Evolutionary conservation across 2,329 filamentous ascomycete species (phyloP), one percentile per base, ranked within the genome.

Genomic region (Penicillium psychrosexuale): DNA sequence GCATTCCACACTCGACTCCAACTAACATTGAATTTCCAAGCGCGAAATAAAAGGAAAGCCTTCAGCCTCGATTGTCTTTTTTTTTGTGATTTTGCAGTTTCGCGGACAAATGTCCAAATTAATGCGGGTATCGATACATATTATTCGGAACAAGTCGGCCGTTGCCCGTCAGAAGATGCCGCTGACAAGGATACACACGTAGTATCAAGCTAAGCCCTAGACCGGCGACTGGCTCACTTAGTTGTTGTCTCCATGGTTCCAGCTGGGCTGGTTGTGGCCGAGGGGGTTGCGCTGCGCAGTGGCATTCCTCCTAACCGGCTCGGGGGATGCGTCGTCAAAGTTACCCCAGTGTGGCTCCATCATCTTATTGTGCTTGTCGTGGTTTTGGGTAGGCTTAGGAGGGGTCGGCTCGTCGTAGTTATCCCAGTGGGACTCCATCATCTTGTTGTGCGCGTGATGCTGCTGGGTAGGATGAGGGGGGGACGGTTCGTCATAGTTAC

Each of bases 351-450:
- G 72, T 44, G 86, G 77, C 64, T 88, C 83, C 84, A 91, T 88
- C 79, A 84, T 87, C 73, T 88, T 86, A 50, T 45, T 45, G 43
- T 45, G 28, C 17, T 7, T 1, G 7, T 3, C 7, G 5, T 44
- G 42, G 5, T 31, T 22, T 22, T 44, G 42, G 2, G 42, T 17
- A 30, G 40, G 24, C n/a, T 28, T 8, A 8, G 11, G 11, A 6
- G 40, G 28, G 7, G 40, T 69, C 22, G 69, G 68, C 38, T 70
- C 66, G 48, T 78, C 76, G 47, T 73, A 72, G 8, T 68, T 64
- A 43, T 76, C 73, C 80, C 78, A 81, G 15, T 72, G 72, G 44
- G 86, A 77, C 64, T 89, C 83, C 84, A 91, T 88, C 80, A 84
- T 87, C 73, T 88, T 86, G 50, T 44, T 31, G 28, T 44, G 42